Conservation (phyloP, 371 early-diverging fungal genomes). For the Dichotomocladium elegans region DNA sequence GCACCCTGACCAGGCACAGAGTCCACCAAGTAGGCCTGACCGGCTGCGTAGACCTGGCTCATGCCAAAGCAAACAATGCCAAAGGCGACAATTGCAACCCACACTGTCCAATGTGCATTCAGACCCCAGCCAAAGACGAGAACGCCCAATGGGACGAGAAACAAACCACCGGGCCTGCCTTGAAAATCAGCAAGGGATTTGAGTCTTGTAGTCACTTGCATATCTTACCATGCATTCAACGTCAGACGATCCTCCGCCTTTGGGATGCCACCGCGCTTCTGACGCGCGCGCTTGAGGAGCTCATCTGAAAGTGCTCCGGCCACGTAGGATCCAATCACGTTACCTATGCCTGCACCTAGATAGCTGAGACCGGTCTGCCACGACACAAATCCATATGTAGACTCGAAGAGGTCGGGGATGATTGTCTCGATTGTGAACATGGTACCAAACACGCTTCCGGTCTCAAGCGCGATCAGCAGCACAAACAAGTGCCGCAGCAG, state of each 20-base stretch:
- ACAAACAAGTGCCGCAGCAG: slow-evolving; percentile 43
- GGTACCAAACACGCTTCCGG: slow-evolving; percentile 44
- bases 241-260: slow-evolving; percentile 41
- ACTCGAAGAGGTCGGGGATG: slow-evolving; percentile 30
- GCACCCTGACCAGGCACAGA: slow-evolving; percentile 49
- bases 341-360: slow-evolving; percentile 41
- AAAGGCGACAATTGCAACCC: slow-evolving; percentile 49
- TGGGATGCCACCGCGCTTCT: slow-evolving; percentile 20
- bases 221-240: slow-evolving; percentile 31
- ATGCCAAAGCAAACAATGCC: slow-evolving; percentile 55
- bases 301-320: slow-evolving; percentile 34
- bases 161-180: slow-evolving; percentile 47
- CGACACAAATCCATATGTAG: slow-evolving; percentile 32
- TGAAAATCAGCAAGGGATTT: slow-evolving; percentile 4
- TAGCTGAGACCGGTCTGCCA: slow-evolving; percentile 45
- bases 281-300: slow-evolving; percentile 21
- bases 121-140: slow-evolving; percentile 57
- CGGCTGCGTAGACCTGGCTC: slow-evolving; percentile 50
- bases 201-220: not conserved
- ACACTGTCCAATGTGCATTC: slow-evolving; percentile 28
- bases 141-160: slow-evolving; percentile 48
- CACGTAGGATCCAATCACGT: slow-evolving; percentile 31
- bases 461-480: slow-evolving; percentile 32
- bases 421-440: slow-evolving; percentile 48
- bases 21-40: slow-evolving; percentile 51